Percentiles rank a stretch among this genome's conserved stretches.
phyloP scores from a whole-genome alignment of 768 basidiomycete species.

The Galerina sulciceps region DNA sequence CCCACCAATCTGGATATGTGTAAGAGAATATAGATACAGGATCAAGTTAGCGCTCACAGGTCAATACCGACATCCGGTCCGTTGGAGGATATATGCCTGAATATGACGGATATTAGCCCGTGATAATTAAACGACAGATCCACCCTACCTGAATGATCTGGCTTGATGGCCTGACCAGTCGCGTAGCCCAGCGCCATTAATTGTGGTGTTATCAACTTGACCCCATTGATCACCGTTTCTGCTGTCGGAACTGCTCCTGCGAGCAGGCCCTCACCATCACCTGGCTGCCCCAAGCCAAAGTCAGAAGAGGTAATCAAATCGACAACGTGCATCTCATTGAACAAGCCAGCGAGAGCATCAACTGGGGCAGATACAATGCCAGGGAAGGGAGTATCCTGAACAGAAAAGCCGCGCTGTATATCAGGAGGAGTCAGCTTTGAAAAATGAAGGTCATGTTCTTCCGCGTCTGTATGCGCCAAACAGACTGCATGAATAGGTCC shows the following conservation, averaged over 20 bases:
- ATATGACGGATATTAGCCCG: not conserved
- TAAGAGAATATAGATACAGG: conserved; percentile 3
- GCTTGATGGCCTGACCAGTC: conserved; percentile 63
- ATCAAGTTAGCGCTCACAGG: conserved; percentile 54
- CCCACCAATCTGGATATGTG: conserved; percentile 80
- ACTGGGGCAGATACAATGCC: conserved; percentile 53
- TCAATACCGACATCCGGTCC: conserved; percentile 78
- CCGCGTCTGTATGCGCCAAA: conserved; percentile 63
- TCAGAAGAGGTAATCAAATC: conserved; percentile 63
- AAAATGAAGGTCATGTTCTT: conserved; percentile 66
- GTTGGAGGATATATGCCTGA: conserved; percentile 70
- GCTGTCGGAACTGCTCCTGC: conserved; percentile 80
- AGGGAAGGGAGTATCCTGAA: conserved; percentile 25
- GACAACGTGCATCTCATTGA: conserved; percentile 67
- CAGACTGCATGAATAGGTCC: conserved; percentile 81
- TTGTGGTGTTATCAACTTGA: conserved; percentile 74
- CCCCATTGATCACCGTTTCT: conserved; percentile 69
- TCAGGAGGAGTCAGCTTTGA: conserved; percentile 36
- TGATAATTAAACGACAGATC: not conserved
- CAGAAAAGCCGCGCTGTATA: conserved; percentile 8
- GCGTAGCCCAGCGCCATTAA: conserved; percentile 81
- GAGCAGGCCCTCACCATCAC: conserved; percentile 65
- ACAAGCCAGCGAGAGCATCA: conserved; percentile 49
- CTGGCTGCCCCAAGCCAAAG: conserved; percentile 77
- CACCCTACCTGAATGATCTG: conserved; percentile 65